Evolutionary conservation across 768 basidiomycete species (phyloP), one percentile per base, ranked within the genome.

Genomic region (Boletus rex-veris): DNA sequence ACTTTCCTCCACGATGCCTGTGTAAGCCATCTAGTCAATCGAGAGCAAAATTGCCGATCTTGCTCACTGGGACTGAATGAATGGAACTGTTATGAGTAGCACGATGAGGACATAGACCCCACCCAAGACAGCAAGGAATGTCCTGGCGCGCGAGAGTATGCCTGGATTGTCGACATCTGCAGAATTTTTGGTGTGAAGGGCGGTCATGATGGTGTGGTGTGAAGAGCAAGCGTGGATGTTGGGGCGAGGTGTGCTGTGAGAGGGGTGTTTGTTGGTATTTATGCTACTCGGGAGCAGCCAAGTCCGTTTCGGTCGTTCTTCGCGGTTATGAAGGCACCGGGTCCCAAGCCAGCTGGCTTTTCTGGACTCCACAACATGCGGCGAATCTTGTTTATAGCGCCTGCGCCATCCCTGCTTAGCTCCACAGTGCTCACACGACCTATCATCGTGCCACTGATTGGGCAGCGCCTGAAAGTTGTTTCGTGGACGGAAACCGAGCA

Each of bases 11-110:
- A 50, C 35, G 48, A 55, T 47, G 24, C 45, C n/a, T 38, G 36
- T 7, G 50, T 71, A 19, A 69, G 60, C 28, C n/a, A 49, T 56
- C 50, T 45, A 16, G 53, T 52, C 39, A 35, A 52, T 44, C 37
- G 48, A 52, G 35, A 40, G 74, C 12, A 57, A 56, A 35, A 45
- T 7, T 35, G 53, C 53, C 36, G 45, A 50, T 41, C 49, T 40
- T 46, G 61, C 88, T 71, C 60, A 86, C 88, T 88, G 81, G 37
- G 79, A 75, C 71, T 92, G 90, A 53, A 90, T 73, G 55, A 74
- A 80, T 15, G 90, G 89, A 7, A 84, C 72, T 5, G 76, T 73
- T 50, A 90, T 71, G 16, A 86, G 71, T 0, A 75, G 65, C 8
- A 93, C 71, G 3, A 81, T 53, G 18, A 67, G 58, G 28, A 76